Evolutionary conservation across 805 yeast species (phyloP).

Genomic region (Saturnispora sekii): DNA sequence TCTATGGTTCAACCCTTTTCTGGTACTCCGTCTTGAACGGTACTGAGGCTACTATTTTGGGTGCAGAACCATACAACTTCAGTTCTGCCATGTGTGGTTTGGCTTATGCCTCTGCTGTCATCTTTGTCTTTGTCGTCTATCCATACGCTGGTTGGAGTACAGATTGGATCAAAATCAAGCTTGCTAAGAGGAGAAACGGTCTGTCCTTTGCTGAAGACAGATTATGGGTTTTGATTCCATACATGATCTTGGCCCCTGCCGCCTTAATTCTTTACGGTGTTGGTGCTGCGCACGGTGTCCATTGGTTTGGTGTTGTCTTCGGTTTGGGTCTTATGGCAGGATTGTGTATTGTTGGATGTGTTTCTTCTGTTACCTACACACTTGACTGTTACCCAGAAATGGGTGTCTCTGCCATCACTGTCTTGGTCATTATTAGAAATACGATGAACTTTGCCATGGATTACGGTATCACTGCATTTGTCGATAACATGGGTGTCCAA

Average conservation of each 20-base stretch:
- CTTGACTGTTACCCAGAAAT: constrained; percentile 48
- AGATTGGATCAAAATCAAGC: constrained; percentile 39
- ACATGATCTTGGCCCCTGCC: constrained; percentile 41
- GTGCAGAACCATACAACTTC: constrained; percentile 43
- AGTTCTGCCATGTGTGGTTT: constrained; percentile 38
- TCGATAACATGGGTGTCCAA: constrained; percentile 40
- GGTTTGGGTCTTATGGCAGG: constrained; percentile 54
- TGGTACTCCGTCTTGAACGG: constrained; percentile 43
- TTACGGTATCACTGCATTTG: constrained; percentile 54
- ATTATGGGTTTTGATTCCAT: constrained; percentile 39
- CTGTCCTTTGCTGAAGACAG: constrained; percentile 48
- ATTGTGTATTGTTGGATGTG: constrained; percentile 42
- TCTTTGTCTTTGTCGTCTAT: constrained; percentile 36
- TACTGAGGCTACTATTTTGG: constrained; percentile 35
- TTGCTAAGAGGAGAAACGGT: constrained; percentile 44
- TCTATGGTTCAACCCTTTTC: constrained; percentile 39
- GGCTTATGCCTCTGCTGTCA: constrained; percentile 43
- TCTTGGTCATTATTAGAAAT: constrained; percentile 48
- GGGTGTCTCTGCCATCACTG: constrained; percentile 44
- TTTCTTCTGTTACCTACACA: constrained; percentile 41
- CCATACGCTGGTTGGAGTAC: constrained; percentile 40
- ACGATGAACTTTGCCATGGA: constrained; percentile 50
- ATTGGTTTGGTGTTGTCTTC: constrained; percentile 46
- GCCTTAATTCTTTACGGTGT: constrained; percentile 56
- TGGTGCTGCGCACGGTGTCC: constrained; percentile 44